phyloP scores from a whole-genome alignment of 2,329 filamentous ascomycete genomes.

The Pseudogymnoascus sp. region DNA sequence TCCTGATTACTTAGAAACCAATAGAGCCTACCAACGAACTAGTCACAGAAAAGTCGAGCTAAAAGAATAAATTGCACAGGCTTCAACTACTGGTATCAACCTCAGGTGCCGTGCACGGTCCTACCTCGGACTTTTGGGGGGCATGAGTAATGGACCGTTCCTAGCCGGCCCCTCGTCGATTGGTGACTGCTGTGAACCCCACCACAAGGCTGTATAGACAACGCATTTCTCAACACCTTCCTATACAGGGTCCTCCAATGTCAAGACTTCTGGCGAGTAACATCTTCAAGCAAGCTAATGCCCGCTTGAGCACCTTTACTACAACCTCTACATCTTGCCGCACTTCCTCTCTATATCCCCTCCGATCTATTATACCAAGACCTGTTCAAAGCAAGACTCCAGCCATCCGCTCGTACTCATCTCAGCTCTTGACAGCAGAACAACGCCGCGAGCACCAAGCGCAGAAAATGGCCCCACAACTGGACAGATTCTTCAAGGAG shows the following conservation, averaged over 20 bases:
- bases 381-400: neutral
- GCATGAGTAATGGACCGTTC: conserved; percentile 3
- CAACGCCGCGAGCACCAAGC: conserved; percentile 41
- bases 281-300: conserved; percentile 8
- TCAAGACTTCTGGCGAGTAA: conserved; percentile 4
- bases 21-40: neutral
- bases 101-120: neutral
- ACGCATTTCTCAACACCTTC: conserved; percentile 6
- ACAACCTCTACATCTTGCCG: neutral
- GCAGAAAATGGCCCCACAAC: conserved; percentile 65
- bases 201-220: conserved; percentile 6
- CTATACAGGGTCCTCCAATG: conserved; percentile 6
- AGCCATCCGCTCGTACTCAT: neutral
- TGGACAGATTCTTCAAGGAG: conserved; percentile 89
- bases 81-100: neutral
- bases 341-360: neutral
- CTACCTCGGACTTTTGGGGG: neutral
- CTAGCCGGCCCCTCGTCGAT: neutral
- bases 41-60: neutral
- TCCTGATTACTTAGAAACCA: neutral
- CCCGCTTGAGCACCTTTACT: neutral
- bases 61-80: neutral
- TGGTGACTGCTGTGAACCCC: neutral
- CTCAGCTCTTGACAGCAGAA: conserved; percentile 6
- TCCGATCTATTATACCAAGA: neutral